Evolutionary conservation across 1,139 yeast genomes (phyloP), one percentile per base, ranked within the genome.

Genomic region (Debaryomyces subglobosus): DNA sequence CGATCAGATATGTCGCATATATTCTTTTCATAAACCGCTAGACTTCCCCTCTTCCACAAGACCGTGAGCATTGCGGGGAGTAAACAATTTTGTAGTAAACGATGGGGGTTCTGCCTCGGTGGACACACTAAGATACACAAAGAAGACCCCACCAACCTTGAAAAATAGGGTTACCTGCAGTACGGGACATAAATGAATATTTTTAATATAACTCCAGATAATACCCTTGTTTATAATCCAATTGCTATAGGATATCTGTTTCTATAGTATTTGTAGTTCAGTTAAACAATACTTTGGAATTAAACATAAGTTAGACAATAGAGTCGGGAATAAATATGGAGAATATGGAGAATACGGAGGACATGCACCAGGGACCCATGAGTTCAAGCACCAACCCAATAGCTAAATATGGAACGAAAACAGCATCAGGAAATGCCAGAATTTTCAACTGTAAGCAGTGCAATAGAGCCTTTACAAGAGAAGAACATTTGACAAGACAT

Each of bases 401-500:
- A 40, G 43, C 43, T 45, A 62, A 68, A 48, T 74, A 69, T 53
- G 80, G 80, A 13, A 67, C 77, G 42, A 74, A 73, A 53, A 76
- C 81, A 5, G 67, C 78, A 10, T 64, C 73, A 18, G 81, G 81
- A 2, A 74, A 76, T 54, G 71, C 79, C 18, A 62, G 81, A 43
- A 65, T 76, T 30, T 74, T 62, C 56, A 72, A 72, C 51, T 76
- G 81, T 57, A 62, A 64, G 37, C 71, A 72, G 48, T 76, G 81
- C 55, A 64, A 70, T 46, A 63, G 79, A 39, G 80, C 81, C 4
- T 76, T 76, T 57, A 76, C 79, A 20, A 60, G 81, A 51, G 80
- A 76, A 57, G 81, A 76, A 54, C 81, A 76, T 53, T 62, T 76
- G 44, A 72, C 79, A 16, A 62, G 81, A 49, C 81, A 76, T 53